phyloP scores from a whole-genome alignment of 257 asterid species.

The Henckelia pumila region DNA sequence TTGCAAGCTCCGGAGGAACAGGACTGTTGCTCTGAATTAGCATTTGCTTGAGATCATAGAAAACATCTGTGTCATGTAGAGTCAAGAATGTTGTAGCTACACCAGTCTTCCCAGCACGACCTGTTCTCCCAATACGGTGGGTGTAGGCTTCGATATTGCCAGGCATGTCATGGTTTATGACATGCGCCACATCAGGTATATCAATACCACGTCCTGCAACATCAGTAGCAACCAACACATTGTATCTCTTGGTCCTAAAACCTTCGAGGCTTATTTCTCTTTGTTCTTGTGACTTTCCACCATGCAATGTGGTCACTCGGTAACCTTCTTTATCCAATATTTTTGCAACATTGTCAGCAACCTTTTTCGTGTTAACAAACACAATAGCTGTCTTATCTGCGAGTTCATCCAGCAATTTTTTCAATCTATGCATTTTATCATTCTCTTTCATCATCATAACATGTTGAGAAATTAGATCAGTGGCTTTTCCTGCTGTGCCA shows the following conservation, averaged over 20 bases:
- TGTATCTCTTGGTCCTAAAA: constrained; percentile 50
- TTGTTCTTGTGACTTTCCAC: constrained; percentile 63
- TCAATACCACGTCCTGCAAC: constrained; percentile 73
- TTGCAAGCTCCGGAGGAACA: constrained; percentile 49
- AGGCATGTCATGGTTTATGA: constrained; percentile 59
- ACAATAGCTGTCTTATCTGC: constrained; percentile 63
- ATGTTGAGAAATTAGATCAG: constrained; percentile 50
- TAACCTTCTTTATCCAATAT: constrained; percentile 44
- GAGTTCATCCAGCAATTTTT: constrained; percentile 48
- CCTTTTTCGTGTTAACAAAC: constrained; percentile 52
- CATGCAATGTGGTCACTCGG: constrained; percentile 61
- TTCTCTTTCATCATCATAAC: constrained; percentile 55
- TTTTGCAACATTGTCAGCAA: constrained; percentile 50
- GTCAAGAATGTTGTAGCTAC: constrained; percentile 62
- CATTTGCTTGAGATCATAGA: constrained; percentile 62
- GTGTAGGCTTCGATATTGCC: constrained; percentile 56
- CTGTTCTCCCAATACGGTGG: constrained; percentile 65
- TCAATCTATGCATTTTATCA: constrained; percentile 50
- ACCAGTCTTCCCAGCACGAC: constrained; percentile 75
- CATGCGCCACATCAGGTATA: constrained; percentile 67
- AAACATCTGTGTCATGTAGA: constrained; percentile 53
- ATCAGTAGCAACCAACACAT: constrained; percentile 61
- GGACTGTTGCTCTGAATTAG: constrained; percentile 54
- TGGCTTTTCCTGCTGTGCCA: constrained; percentile 64
- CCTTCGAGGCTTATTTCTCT: constrained; percentile 33